Percentiles rank a stretch among this genome's conserved stretches.
These are phyloP conservation scores for Spergularia marina DNA, from an alignment of 148 eudicot genomes.

Conservation along the genomic window DNA sequence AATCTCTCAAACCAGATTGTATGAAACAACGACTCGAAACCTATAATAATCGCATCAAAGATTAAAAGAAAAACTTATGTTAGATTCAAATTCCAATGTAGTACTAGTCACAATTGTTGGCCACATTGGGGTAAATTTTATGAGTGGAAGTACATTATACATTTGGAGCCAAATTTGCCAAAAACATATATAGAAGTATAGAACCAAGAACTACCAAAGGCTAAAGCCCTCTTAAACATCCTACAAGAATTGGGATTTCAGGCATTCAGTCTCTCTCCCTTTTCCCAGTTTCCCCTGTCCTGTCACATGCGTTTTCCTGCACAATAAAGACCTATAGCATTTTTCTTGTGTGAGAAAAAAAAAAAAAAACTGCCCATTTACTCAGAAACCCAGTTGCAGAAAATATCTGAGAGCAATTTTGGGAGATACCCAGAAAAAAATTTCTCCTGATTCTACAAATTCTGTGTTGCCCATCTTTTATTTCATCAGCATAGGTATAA, in stretches of 20 bases:
- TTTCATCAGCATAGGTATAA: not conserved
- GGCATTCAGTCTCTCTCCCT: not conserved
- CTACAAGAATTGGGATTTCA: not conserved
- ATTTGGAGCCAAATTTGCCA: no score
- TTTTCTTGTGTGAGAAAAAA: not conserved
- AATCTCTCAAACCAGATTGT: no score
- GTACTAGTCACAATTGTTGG: no score
- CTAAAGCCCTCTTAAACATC: not conserved
- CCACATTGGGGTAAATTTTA: no score
- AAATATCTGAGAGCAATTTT: not conserved
- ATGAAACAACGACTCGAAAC: no score
- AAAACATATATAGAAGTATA: no score
- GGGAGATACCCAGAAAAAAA: not conserved
- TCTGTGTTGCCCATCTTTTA: not conserved
- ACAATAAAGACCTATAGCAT: not conserved
- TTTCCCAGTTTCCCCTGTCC: not conserved
- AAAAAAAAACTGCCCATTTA: not conserved
- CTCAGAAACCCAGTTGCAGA: not conserved
- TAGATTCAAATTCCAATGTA: no score
- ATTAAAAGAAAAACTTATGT: no score
- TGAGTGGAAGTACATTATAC: no score
- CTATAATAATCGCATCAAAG: no score
- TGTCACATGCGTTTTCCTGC: conserved; percentile 18
- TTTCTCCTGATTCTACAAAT: not conserved
- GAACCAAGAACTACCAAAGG: not conserved